phyloP scores from a whole-genome alignment of 495 filamentous ascomycete species.

The Articulospora tetracladia region DNA sequence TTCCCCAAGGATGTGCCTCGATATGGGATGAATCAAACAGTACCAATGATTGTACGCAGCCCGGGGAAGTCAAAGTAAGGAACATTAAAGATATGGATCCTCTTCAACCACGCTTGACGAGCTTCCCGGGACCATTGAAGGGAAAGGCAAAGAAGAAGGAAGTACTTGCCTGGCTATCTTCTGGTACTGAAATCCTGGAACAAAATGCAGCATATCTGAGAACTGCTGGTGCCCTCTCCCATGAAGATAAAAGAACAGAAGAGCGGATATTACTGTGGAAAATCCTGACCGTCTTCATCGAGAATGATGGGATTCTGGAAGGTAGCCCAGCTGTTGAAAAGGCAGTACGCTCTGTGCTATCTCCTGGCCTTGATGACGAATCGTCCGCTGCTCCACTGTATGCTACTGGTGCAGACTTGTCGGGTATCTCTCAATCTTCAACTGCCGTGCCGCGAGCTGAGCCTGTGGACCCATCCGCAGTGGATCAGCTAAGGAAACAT shows the following conservation, averaged over 20 bases:
- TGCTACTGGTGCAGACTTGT: conserved; percentile 27
- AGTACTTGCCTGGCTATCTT: conserved; percentile 72
- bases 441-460: conserved; percentile 43
- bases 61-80: conserved; percentile 80
- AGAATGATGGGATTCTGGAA: conserved; percentile 80
- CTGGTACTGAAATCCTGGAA: conserved; percentile 69
- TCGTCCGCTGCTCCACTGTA: conserved; percentile 29
- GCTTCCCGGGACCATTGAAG: conserved; percentile 87
- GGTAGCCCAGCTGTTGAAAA: conserved; percentile 68
- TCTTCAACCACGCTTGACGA: conserved; percentile 63
- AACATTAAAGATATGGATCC: conserved; percentile 66
- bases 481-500: conserved; percentile 62
- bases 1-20: conserved; percentile 88
- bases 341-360: conserved; percentile 68
- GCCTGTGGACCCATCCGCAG: conserved; percentile 57
- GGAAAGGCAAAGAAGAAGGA: conserved; percentile 96
- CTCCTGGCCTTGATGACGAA: conserved; percentile 49
- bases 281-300: conserved; percentile 71
- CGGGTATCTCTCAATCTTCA: conserved; percentile 22
- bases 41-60: conserved; percentile 76
- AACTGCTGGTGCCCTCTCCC: conserved; percentile 27
- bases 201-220: conserved; percentile 40
- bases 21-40: conserved; percentile 67
- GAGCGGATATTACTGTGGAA: conserved; percentile 91
- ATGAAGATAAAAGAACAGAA: conserved; percentile 63